phyloP scores from a whole-genome alignment of 2,329 filamentous ascomycete genomes.

The Ophiostoma pallidulum region DNA sequence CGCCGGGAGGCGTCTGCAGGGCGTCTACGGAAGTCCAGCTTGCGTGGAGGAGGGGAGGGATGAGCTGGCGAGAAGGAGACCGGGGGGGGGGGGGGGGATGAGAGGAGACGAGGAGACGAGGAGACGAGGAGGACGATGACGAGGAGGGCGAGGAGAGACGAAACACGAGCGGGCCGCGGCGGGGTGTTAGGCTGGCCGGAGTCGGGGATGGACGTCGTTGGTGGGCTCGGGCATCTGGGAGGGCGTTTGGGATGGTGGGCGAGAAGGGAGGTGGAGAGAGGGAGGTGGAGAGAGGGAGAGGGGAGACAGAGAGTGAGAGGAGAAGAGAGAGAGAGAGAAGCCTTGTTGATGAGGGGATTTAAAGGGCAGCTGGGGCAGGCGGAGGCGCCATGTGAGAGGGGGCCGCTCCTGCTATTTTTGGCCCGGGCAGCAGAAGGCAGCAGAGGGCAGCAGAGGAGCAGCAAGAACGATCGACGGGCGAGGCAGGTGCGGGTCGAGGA shows the following conservation, averaged over 20 bases:
- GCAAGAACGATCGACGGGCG: too few relatives aligned
- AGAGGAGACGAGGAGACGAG: background rate
- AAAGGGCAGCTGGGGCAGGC: too few relatives aligned
- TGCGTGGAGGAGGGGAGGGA: too few relatives aligned
- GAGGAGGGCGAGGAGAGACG: too few relatives aligned
- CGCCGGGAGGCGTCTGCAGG: conserved; percentile 3
- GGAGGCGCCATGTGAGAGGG: too few relatives aligned
- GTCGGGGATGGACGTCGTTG: background rate
- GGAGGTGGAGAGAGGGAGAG: background rate
- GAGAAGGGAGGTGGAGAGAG: background rate
- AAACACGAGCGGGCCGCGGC: background rate
- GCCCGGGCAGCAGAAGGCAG: background rate
- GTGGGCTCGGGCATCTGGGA: background rate
- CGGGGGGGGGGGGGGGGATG: background rate
- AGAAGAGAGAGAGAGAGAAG: too few relatives aligned
- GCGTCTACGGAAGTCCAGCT: conserved; percentile 1
- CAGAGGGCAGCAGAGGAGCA: too few relatives aligned
- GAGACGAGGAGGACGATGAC: background rate
- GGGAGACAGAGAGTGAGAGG: background rate
- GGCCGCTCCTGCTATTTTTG: conserved; percentile 9
- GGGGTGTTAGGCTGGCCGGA: conserved; percentile 2
- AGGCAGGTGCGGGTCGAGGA: conserved; percentile 1
- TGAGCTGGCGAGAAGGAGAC: too few relatives aligned
- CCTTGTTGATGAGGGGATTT: conserved; percentile 1
- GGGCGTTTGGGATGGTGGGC: background rate